Percentiles rank a stretch among this genome's conserved stretches.
Conservation (phyloP, 2,329 filamentous ascomycete species). For the Cladosporium sp. region DNA sequence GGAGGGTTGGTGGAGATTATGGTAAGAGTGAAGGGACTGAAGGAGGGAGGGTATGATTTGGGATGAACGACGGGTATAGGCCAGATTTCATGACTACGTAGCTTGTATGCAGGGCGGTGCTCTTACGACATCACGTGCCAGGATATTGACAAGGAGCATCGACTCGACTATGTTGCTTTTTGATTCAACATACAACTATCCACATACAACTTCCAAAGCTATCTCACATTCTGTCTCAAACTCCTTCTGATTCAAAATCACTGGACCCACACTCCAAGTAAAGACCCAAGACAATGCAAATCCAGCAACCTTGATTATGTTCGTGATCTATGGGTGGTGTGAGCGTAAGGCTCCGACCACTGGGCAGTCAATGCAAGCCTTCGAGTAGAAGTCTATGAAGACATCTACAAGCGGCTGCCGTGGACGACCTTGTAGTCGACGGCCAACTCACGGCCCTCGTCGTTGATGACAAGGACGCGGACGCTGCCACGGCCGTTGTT, state of each 20-base stretch:
- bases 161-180: slow-evolving; percentile 9
- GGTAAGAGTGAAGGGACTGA: slow-evolving; percentile 39
- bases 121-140: not conserved
- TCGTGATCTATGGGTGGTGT: slow-evolving; percentile 16
- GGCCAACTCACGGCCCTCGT: slow-evolving; percentile 88
- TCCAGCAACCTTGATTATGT: slow-evolving; percentile 9
- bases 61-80: not conserved
- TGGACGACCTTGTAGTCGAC: slow-evolving; percentile 99
- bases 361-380: not conserved
- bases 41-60: slow-evolving; percentile 18
- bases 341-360: not conserved
- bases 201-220: slow-evolving; percentile 8
- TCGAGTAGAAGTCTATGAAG: not conserved
- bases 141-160: not conserved
- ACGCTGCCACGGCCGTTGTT: slow-evolving; percentile 90
- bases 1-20: slow-evolving; percentile 36
- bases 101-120: not conserved
- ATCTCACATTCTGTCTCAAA: slow-evolving; percentile 15
- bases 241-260: not conserved
- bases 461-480: slow-evolving; percentile 92
- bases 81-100: too few relatives aligned
- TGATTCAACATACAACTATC: slow-evolving; percentile 15
- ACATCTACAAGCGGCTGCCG: slow-evolving; percentile 61
- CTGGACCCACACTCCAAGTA: slow-evolving; percentile 2
- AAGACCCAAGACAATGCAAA: not conserved